Evolutionary conservation across 345 rosid genomes (phyloP).

Genomic region (Euphorbia peplus): DNA sequence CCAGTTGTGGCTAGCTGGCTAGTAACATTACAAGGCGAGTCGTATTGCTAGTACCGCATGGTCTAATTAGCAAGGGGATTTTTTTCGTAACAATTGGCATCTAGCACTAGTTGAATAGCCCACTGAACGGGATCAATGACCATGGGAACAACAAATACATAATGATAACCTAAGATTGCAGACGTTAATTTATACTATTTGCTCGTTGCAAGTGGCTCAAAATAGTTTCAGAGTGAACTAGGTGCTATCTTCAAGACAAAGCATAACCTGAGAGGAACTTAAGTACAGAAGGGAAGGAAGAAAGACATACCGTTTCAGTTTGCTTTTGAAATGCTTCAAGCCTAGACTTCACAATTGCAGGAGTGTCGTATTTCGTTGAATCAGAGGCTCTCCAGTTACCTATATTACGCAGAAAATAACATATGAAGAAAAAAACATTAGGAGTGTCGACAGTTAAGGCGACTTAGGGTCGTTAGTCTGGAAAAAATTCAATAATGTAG

Average conservation of each 20-base stretch:
- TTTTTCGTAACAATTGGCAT: too few species aligned
- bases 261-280: neutral
- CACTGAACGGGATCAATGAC: too few species aligned
- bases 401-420: slow-evolving; percentile 16
- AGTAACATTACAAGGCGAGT: too few species aligned
- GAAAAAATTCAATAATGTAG: too few species aligned
- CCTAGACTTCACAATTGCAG: slow-evolving; percentile 78
- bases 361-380: slow-evolving; percentile 91
- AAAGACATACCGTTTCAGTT: slow-evolving; percentile 65
- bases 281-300: neutral
- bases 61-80: too few species aligned
- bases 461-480: neutral
- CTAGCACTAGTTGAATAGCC: too few species aligned
- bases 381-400: slow-evolving; percentile 87
- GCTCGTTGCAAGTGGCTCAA: neutral
- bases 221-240: neutral
- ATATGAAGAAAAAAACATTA: neutral
- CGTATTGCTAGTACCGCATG: too few species aligned
- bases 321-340: slow-evolving; percentile 87
- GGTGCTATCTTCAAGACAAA: neutral
- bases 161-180: neutral
- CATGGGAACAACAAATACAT: neutral
- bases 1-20: too few species aligned
- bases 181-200: neutral
- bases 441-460: neutral